A percentile compares a stretch with the other conserved stretches of the same genome.
Evolutionary conservation across 2,329 filamentous ascomycete genomes (phyloP).

Genomic region (Amauroascus niger): DNA sequence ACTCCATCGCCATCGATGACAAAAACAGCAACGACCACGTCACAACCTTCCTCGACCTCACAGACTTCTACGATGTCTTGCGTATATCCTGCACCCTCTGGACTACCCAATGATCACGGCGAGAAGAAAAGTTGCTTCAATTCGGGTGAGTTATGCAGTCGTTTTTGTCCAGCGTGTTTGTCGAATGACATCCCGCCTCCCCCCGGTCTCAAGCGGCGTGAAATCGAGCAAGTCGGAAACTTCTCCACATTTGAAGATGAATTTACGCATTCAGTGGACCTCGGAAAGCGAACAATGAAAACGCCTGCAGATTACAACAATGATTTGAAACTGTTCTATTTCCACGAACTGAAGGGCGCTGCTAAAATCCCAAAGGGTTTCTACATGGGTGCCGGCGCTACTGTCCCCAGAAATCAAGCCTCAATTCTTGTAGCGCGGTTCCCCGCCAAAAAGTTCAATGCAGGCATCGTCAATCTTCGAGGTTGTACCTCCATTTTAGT

Average conservation of each 20-base stretch:
- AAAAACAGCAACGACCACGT: not conserved
- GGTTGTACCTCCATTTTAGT: slow-evolving; percentile 4
- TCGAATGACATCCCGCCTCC: not conserved
- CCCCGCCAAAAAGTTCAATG: not conserved
- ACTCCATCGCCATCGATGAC: not conserved
- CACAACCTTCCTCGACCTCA: not conserved
- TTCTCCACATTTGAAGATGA: not conserved
- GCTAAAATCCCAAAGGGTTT: not conserved
- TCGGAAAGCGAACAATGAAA: not conserved
- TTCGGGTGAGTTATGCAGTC: not conserved
- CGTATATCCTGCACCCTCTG: not conserved
- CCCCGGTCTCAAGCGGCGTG: not conserved
- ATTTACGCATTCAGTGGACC: not conserved
- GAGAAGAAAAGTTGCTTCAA: not conserved
- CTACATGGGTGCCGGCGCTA: not conserved
- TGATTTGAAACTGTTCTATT: not conserved
- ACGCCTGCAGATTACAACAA: not conserved
- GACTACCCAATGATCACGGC: not conserved
- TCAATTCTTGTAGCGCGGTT: not conserved
- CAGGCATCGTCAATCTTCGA: not conserved
- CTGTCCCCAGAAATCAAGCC: not conserved
- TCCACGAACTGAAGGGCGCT: not conserved
- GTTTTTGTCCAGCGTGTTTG: not conserved
- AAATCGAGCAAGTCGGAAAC: not conserved
- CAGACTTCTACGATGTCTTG: not conserved